These are phyloP conservation scores for Lithohypha guttulata DNA, from an alignment of 2,329 filamentous ascomycete genomes.

Conservation along the genomic window DNA sequence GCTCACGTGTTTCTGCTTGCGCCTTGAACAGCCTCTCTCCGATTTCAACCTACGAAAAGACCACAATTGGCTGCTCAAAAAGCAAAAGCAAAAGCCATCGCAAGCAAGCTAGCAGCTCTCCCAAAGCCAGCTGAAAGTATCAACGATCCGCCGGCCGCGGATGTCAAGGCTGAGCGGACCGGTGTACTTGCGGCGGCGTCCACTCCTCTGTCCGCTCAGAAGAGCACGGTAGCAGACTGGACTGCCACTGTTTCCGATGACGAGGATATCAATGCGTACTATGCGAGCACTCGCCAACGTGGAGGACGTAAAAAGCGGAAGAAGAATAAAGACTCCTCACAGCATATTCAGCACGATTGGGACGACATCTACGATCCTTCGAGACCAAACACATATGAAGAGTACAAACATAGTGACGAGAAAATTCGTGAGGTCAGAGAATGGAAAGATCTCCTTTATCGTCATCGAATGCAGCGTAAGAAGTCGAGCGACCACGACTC, in stretches of 20 bases:
- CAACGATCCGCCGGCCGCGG: slow-evolving; percentile 13
- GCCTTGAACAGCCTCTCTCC: slow-evolving; percentile 49
- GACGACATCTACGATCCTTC: slow-evolving; percentile 82
- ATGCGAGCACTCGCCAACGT: slow-evolving; percentile 55
- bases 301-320: slow-evolving; percentile 70
- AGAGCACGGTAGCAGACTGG: slow-evolving; percentile 72
- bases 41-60: slow-evolving; percentile 77
- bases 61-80: slow-evolving; percentile 55
- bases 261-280: slow-evolving; percentile 60
- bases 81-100: slow-evolving; percentile 50
- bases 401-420: slow-evolving; percentile 76
- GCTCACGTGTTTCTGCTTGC: slow-evolving; percentile 36
- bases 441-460: slow-evolving; percentile 75
- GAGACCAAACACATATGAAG: slow-evolving; percentile 70
- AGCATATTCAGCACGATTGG: slow-evolving; percentile 58
- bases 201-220: slow-evolving; percentile 35
- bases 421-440: slow-evolving; percentile 67
- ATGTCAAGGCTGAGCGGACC: slow-evolving; percentile 5
- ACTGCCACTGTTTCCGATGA: slow-evolving; percentile 59
- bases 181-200: slow-evolving; percentile 7
- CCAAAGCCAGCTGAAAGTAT: slow-evolving; percentile 22
- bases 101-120: slow-evolving; percentile 38
- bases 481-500: slow-evolving; percentile 38
- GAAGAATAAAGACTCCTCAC: slow-evolving; percentile 50
- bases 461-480: slow-evolving; percentile 48